These are phyloP conservation scores for Spencermartinsiella ligniputridi DNA, from an alignment of 1,139 yeast genomes.

Conservation along the genomic window DNA sequence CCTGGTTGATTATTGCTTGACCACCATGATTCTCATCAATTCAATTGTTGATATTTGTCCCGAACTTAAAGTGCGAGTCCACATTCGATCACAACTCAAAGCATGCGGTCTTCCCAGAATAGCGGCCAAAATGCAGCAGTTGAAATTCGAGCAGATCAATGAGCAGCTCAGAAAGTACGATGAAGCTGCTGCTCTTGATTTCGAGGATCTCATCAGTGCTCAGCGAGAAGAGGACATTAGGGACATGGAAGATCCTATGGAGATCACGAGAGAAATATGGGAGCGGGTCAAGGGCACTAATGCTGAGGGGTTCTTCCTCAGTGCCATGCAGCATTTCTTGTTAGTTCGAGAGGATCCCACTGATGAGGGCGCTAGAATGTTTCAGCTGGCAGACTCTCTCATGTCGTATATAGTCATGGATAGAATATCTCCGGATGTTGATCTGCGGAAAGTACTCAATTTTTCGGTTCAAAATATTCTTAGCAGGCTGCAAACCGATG, in stretches of 20 bases:
- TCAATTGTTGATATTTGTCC: conserved; percentile 61
- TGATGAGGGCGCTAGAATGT: conserved; percentile 66
- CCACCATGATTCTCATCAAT: conserved; percentile 73
- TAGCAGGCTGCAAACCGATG: conserved; percentile 84
- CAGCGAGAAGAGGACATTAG: conserved; percentile 52
- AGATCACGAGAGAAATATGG: conserved; percentile 67
- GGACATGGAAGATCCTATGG: conserved; percentile 58
- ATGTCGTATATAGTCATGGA: conserved; percentile 72
- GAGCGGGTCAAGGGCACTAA: conserved; percentile 64
- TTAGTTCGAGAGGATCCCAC: conserved; percentile 42
- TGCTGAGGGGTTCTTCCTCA: conserved; percentile 60
- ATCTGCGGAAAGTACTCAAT: conserved; percentile 72
- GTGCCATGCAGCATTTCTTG: conserved; percentile 81
- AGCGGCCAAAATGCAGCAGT: conserved; percentile 54
- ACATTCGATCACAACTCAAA: conserved; percentile 68
- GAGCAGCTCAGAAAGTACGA: conserved; percentile 65
- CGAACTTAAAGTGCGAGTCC: conserved; percentile 64
- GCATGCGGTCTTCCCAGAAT: conserved; percentile 72
- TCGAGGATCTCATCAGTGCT: conserved; percentile 55
- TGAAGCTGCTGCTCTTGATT: conserved; percentile 66
- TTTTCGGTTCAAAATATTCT: conserved; percentile 77
- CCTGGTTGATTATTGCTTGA: conserved; percentile 71
- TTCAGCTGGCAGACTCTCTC: conserved; percentile 77
- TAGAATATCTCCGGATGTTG: conserved; percentile 45
- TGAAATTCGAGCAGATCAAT: conserved; percentile 59